Evolutionary conservation across 176 grass and related monocot genomes (phyloP).

Genomic region (Triticum timopheevii): DNA sequence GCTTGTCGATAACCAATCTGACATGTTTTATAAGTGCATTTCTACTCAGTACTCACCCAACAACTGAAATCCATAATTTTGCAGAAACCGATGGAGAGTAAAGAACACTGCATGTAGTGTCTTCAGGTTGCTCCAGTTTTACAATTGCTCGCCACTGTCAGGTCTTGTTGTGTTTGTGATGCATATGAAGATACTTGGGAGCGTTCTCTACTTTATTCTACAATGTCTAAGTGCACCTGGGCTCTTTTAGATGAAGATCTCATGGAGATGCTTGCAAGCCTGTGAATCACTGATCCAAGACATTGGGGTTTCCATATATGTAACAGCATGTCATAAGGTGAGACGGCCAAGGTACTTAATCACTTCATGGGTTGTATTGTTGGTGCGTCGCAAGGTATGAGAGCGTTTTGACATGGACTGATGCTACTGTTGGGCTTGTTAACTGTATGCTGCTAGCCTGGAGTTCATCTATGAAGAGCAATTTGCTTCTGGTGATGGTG

Average conservation of each 20-base stretch:
- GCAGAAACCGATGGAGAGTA: neutral
- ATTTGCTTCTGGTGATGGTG: too few species aligned
- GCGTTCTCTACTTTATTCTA: neutral
- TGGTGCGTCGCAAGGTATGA: neutral
- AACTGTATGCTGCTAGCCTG: neutral
- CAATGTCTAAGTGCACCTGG: neutral
- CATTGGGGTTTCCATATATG: neutral
- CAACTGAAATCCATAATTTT: neutral
- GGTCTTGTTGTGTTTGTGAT: neutral
- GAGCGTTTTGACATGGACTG: neutral
- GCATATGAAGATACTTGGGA: neutral
- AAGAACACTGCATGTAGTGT: neutral
- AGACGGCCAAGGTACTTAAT: neutral
- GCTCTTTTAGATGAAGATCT: neutral
- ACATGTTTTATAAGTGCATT: neutral
- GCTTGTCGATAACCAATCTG: neutral
- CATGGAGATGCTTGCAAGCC: neutral
- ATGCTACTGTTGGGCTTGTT: too few species aligned
- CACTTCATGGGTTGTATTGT: neutral
- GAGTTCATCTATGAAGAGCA: neutral
- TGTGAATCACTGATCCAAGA: neutral
- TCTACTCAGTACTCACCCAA: neutral
- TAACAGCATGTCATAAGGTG: neutral
- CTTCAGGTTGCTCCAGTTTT: neutral
- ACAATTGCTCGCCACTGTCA: neutral